phyloP scores from a whole-genome alignment of 208 protist species.

The Leishmania tarentolae region DNA sequence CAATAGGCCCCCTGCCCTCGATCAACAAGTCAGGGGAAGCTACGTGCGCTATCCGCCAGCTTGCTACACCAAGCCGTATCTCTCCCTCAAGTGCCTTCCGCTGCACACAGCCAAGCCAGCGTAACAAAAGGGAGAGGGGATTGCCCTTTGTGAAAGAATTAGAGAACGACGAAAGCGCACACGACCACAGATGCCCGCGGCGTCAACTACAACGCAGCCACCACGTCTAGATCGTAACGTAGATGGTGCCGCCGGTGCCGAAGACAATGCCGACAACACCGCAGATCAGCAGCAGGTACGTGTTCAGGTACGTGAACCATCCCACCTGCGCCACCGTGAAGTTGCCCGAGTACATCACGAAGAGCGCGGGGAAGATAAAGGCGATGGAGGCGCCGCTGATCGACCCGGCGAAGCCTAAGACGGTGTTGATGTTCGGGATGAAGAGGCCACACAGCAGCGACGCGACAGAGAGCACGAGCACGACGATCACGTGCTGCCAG shows the following conservation, averaged over 20 bases:
- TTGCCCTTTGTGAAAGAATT: neutral
- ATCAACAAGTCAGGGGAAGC: neutral
- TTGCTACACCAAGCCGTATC: neutral
- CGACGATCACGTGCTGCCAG: conserved; percentile 40
- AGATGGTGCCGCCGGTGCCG: conserved; percentile 37
- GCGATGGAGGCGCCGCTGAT: conserved; percentile 60
- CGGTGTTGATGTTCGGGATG: conserved; percentile 76
- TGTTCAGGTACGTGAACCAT: conserved; percentile 55
- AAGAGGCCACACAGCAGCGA: conserved; percentile 64
- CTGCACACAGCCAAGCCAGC: neutral
- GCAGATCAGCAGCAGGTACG: conserved; percentile 47
- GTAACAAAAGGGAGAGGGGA: neutral
- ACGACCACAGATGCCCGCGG: neutral
- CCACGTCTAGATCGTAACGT: conserved; percentile 19
- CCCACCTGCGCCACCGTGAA: conserved; percentile 44
- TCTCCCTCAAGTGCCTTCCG: neutral
- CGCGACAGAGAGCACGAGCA: conserved; percentile 27
- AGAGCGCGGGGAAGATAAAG: conserved; percentile 59
- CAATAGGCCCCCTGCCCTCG: neutral
- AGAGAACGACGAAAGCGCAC: neutral
- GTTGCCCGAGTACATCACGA: conserved; percentile 60
- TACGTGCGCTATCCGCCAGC: neutral
- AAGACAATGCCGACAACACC: conserved; percentile 45
- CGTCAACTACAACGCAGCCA: neutral
- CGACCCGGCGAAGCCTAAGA: conserved; percentile 55